Evolutionary conservation across 106 monocot genomes (phyloP).

Genomic region (Allium cepa): DNA sequence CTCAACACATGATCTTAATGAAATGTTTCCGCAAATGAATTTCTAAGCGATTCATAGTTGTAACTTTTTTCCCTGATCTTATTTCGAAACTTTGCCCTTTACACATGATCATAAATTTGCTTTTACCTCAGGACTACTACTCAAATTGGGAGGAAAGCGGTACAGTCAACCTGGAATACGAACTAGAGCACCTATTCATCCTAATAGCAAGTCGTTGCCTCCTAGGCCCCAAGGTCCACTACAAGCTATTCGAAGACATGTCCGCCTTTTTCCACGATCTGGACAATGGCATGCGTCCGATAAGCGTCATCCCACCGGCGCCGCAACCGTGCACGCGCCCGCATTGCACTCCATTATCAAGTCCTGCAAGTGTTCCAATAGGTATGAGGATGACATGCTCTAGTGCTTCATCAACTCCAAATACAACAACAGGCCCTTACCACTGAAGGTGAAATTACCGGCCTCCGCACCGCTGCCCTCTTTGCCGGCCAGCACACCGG

Average conservation of each 20-base stretch:
- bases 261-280: constrained; percentile 96
- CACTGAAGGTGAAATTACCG: constrained; percentile 83
- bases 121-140: constrained; percentile 52
- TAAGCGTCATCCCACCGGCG: constrained; percentile 82
- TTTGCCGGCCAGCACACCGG: constrained; percentile 96
- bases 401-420: constrained; percentile 94
- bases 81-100: no score
- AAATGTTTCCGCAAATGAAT: no score
- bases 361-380: constrained; percentile 53
- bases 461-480: constrained; percentile 86
- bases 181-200: constrained; percentile 91
- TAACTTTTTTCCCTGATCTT: no score
- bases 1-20: no score
- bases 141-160: constrained; percentile 96
- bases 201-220: constrained; percentile 92
- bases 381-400: constrained; percentile 73
- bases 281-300: constrained; percentile 89
- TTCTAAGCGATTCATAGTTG: no score
- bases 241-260: constrained; percentile 97
- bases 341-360: constrained; percentile 60
- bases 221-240: constrained; percentile 74
- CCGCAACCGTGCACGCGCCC: constrained; percentile 64
- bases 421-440: constrained; percentile 87
- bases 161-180: constrained; percentile 75
- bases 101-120: no score